A percentile compares a stretch with the other conserved stretches of the same genome.
These are phyloP conservation scores for Boletus eberwhitei DNA, from an alignment of 768 basidiomycete genomes.

Conservation along the genomic window DNA sequence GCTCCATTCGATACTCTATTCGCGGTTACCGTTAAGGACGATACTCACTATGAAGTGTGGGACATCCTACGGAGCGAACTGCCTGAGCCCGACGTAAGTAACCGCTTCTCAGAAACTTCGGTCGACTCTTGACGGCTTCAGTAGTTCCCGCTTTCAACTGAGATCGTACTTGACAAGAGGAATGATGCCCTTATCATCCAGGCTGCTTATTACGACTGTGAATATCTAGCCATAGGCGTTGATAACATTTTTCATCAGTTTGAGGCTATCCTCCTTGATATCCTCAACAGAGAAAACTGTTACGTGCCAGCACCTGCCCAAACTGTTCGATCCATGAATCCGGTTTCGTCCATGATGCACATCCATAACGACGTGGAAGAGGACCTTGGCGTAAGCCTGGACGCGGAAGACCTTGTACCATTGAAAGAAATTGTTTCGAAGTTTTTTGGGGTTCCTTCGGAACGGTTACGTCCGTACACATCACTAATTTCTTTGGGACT, in stretches of 20 bases:
- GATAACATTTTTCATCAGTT: conserved; percentile 22
- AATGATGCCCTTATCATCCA: conserved; percentile 16
- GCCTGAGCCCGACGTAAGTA: conserved; percentile 31
- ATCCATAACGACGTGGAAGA: neutral
- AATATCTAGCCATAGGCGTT: conserved; percentile 15
- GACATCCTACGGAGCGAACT: conserved; percentile 28
- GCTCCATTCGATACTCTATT: conserved; percentile 32
- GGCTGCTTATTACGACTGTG: conserved; percentile 23
- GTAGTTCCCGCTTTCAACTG: conserved; percentile 24
- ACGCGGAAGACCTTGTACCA: conserved; percentile 1
- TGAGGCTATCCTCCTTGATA: conserved; percentile 22
- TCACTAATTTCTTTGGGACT: conserved; percentile 46
- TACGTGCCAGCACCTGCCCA: neutral
- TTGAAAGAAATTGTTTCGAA: conserved; percentile 17
- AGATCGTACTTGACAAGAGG: conserved; percentile 24
- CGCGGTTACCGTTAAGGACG: conserved; percentile 27
- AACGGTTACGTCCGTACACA: conserved; percentile 13
- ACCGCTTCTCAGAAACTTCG: neutral
- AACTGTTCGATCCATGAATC: neutral
- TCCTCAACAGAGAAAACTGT: conserved; percentile 10
- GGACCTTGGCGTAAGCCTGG: neutral
- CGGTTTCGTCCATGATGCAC: neutral
- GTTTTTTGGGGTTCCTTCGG: conserved; percentile 14
- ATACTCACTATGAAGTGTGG: conserved; percentile 19
- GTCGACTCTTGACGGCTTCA: neutral